These are phyloP conservation scores for Acorus gramineus DNA, from an alignment of 106 monocot genomes.

Conservation along the genomic window DNA sequence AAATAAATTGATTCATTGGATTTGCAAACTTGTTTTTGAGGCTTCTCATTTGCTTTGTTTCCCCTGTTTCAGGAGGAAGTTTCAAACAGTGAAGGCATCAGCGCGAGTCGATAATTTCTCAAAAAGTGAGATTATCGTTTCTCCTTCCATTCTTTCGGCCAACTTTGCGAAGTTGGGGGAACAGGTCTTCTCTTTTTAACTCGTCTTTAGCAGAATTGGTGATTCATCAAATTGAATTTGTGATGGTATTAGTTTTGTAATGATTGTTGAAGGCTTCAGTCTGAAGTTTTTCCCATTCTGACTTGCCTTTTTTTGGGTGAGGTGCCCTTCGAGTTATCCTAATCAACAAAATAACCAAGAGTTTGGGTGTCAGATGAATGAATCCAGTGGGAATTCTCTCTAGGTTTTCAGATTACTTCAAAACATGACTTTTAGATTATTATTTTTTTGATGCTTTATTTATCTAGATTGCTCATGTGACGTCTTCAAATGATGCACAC, in stretches of 20 bases:
- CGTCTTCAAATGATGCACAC: too few species aligned
- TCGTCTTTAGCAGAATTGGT: background rate
- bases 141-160: slow-evolving; percentile 96
- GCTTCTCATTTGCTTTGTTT: background rate
- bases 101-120: slow-evolving; percentile 79
- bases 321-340: too few species aligned
- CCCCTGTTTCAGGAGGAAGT: slow-evolving; percentile 42
- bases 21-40: background rate
- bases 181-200: slow-evolving; percentile 40
- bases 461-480: too few species aligned
- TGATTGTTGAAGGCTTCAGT: background rate
- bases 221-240: background rate
- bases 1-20: background rate
- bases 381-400: too few species aligned
- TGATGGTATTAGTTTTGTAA: background rate
- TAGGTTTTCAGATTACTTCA: too few species aligned
- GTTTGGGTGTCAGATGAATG: too few species aligned
- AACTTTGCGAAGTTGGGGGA: slow-evolving; percentile 89
- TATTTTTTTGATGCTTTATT: too few species aligned
- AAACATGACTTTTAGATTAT: too few species aligned
- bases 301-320: too few species aligned
- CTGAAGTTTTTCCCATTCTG: background rate
- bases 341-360: too few species aligned
- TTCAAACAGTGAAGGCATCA: slow-evolving; percentile 52
- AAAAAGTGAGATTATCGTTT: slow-evolving; percentile 87